Evolutionary conservation across 1,284 basidiomycete species (phyloP).

Genomic region (Xerocomus nothofagi): DNA sequence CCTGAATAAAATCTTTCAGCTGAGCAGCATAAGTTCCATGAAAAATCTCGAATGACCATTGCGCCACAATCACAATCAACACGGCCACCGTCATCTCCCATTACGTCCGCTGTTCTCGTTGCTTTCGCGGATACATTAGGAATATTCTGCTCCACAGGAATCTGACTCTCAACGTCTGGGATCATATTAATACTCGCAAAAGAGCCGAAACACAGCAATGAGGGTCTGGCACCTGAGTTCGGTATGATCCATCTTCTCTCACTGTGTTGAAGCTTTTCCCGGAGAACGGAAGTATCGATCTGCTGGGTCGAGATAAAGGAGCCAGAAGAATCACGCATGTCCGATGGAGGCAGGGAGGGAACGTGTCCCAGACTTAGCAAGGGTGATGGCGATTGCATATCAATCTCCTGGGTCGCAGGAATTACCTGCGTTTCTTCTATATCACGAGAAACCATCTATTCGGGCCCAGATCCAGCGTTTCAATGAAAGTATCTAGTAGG

Average conservation of each 20-base stretch:
- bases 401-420: constrained; percentile 34
- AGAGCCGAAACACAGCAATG: constrained; percentile 27
- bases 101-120: background rate
- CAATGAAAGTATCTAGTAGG: background rate
- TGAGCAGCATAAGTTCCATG: background rate
- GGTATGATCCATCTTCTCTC: constrained; percentile 14
- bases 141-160: constrained; percentile 12
- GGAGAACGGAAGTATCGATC: constrained; percentile 44
- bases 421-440: constrained; percentile 48
- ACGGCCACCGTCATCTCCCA: constrained; percentile 17
- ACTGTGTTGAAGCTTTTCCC: constrained; percentile 38
- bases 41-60: constrained; percentile 37
- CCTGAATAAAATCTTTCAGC: constrained; percentile 35
- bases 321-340: constrained; percentile 27
- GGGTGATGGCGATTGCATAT: constrained; percentile 28
- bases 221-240: constrained; percentile 45
- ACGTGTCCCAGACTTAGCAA: constrained; percentile 5
- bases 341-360: constrained; percentile 41
- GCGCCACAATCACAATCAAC: constrained; percentile 67
- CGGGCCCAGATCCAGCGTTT: constrained; percentile 1
- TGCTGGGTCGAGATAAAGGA: constrained; percentile 31
- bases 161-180: constrained; percentile 50
- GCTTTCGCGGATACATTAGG: background rate
- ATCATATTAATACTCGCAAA: background rate
- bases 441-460: constrained; percentile 25